These are phyloP conservation scores for Tephrocybe sp. DNA, from an alignment of 768 basidiomycete genomes.

Conservation along the genomic window DNA sequence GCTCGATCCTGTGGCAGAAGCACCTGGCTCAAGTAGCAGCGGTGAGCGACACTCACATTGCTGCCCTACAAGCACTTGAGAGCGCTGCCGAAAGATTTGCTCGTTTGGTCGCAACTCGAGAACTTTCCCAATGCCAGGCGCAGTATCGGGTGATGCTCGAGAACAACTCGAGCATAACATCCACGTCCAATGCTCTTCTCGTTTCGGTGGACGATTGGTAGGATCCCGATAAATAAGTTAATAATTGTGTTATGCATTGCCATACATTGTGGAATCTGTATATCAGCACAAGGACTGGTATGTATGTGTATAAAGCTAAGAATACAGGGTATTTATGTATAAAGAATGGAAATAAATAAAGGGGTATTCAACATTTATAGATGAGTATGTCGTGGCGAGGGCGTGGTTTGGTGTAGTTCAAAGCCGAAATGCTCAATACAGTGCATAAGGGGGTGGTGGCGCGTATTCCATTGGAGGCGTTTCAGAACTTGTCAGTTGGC, in stretches of 20 bases:
- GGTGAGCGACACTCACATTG: not conserved
- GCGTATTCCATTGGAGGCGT: not conserved
- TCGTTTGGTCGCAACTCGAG: not conserved
- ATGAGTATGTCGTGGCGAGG: too few species aligned
- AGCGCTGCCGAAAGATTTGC: not conserved
- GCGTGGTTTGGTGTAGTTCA: too few species aligned
- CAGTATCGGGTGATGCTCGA: not conserved
- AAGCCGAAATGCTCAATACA: not conserved
- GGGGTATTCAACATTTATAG: not conserved
- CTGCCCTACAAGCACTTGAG: not conserved
- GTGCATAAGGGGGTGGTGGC: not conserved
- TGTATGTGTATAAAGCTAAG: too few species aligned
- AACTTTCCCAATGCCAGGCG: not conserved
- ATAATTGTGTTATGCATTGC: too few species aligned
- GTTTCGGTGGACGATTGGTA: not conserved
- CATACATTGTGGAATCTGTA: too few species aligned
- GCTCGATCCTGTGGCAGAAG: slow-evolving; percentile 21
- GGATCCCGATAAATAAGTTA: too few species aligned
- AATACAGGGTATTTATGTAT: not conserved
- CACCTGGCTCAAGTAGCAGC: slow-evolving; percentile 1
- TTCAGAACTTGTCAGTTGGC: not conserved
- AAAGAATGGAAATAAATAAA: not conserved
- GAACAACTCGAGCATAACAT: not conserved
- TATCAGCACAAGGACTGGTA: too few species aligned
- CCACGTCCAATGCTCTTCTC: not conserved